Conservation (phyloP, 768 basidiomycete genomes). For the Tricholoma saponaceum region DNA sequence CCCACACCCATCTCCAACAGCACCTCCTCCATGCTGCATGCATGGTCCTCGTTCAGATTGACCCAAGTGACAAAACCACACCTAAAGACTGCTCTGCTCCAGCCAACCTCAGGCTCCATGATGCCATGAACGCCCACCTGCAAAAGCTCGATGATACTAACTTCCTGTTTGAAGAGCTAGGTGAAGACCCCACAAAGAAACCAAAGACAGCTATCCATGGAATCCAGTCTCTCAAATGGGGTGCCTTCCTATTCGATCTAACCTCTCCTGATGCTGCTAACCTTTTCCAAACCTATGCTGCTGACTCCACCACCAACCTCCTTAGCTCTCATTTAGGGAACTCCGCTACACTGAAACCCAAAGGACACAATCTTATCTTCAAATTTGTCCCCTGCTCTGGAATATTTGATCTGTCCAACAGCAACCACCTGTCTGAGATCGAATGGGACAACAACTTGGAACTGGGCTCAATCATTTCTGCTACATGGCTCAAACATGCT, state of each 20-base stretch:
- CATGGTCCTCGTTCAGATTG: neutral
- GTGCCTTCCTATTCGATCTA: neutral
- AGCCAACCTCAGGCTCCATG: neutral
- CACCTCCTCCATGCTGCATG: neutral
- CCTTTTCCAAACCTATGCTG: neutral
- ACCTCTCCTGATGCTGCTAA: neutral
- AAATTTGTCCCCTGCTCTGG: neutral
- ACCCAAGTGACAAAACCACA: neutral
- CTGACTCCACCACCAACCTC: neutral
- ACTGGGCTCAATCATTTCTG: neutral
- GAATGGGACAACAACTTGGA: neutral
- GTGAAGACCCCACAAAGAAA: neutral
- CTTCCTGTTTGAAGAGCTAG: too few relatives aligned
- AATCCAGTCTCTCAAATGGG: neutral
- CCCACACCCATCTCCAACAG: conserved; percentile 6
- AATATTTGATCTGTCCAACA: neutral
- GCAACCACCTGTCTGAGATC: neutral
- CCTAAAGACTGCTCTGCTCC: neutral
- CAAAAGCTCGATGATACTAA: neutral
- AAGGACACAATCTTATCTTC: neutral
- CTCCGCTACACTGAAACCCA: neutral
- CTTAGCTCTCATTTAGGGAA: neutral
- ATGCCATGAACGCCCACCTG: neutral
- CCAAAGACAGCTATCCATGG: neutral
- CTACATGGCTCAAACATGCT: too few relatives aligned